Base-by-base conservation (phyloP, 177 flowering plant genomes). In the Vitis hybrid region DNA sequence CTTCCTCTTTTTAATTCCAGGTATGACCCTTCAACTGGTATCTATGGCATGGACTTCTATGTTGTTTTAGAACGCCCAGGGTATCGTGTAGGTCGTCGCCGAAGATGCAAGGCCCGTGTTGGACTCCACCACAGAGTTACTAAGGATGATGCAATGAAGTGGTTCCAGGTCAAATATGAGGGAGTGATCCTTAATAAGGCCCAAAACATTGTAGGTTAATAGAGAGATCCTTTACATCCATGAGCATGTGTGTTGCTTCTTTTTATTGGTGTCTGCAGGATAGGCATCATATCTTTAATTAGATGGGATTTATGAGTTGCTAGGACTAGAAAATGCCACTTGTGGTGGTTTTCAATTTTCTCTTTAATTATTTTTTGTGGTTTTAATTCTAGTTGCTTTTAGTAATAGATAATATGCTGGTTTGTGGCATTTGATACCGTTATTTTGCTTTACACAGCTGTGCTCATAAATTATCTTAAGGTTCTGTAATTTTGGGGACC, bases 21-120 rank as follows among this genome's bases (percentile, higher is more conserved):
- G 85, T 90, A 90, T 60, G 94, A 90, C 57, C 94, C 94, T 11
- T 90, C 94, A 0, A 90, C 91, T 21, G 94, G 92, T 67, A 90
- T 88, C 52, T 88, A 90, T 65, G 92, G 91, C 30, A 88, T 88
- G 92, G 91, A 90, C 75, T 90, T 90, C 77, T 88, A 71, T 67
- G 90, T 88, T 15, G 91, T 90, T 35, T 73, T 88, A 46, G 94
- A 87, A 58, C 88, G 92, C 30, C 85, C 94, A n/a, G 92, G 92
- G 2, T 90, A 84, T 54, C 87, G 94, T 68, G 94, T 90, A 2
- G 90, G 89, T 50, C 89, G 94, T 49, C 88, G 92, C 19, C 84
- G 92, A 7, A 80, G 92, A 68, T 90, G 92, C 90, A 90, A 88
- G 79, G 69, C 92, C 6, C 81, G 86, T 69, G 88, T 90, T 52